Evolutionary conservation across 129 eudicot genomes (phyloP).

Genomic region (Chrysanthemum seticuspe): DNA sequence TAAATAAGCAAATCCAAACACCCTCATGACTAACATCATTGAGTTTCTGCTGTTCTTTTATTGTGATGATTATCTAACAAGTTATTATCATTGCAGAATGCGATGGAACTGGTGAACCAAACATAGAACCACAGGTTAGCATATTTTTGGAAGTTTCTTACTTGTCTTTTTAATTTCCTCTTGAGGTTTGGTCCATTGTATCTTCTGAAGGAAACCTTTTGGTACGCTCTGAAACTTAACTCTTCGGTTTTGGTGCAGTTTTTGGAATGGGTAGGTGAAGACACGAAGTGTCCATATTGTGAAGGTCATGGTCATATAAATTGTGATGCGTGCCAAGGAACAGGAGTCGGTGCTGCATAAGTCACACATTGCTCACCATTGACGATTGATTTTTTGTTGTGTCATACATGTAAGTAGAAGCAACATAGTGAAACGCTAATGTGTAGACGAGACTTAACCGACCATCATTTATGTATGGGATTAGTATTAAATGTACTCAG

Average conservation of each 20-base stretch:
- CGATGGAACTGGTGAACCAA: conserved; percentile 95
- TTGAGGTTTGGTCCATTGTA: background rate
- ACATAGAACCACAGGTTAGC: conserved; percentile 85
- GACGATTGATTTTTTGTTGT: background rate
- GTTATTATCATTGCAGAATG: conserved; percentile 60
- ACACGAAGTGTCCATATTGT: conserved; percentile 79
- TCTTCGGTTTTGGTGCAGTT: conserved; percentile 58
- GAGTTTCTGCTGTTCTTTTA: background rate
- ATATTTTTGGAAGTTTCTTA: background rate
- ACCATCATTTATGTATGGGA: background rate
- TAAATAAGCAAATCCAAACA: background rate
- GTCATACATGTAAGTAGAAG: conserved; percentile 20
- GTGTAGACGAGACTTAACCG: conserved; percentile 12
- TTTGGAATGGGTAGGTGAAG: conserved; percentile 92
- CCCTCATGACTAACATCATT: conserved; percentile 4
- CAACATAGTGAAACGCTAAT: conserved; percentile 9
- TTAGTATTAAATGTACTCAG: background rate
- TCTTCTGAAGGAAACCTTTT: background rate
- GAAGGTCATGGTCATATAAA: conserved; percentile 60
- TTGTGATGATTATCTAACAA: conserved; percentile 22
- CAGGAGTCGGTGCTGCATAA: conserved; percentile 24
- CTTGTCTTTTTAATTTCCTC: background rate
- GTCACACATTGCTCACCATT: conserved; percentile 4
- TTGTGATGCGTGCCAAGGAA: conserved; percentile 75
- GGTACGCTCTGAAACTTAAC: background rate